Evolutionary conservation across 305 asterid genomes (phyloP), one percentile per base, ranked within the genome.

Genomic region (Fraxinus sp.): DNA sequence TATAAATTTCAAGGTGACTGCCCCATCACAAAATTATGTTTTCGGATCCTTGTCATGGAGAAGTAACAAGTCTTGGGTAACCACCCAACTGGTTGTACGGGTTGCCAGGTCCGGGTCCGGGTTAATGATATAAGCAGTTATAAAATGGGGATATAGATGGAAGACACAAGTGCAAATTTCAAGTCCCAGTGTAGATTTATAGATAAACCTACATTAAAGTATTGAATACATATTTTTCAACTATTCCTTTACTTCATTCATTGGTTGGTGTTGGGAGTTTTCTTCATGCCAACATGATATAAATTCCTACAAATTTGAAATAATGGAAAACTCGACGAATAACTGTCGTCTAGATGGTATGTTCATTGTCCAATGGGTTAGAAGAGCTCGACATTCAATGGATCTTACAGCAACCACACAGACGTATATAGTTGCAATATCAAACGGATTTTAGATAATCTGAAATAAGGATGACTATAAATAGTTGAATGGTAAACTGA

Each of bases 1-100:
- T 0, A 89, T 95, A 49, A 89, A 78, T 49, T 95, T 95, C 78
- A 92, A 91, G 90, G 92, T 88, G 64, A 84, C 83, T 82, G 92
- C 85, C 43, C 97, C 97, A 0, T 11, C 90, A 8, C 84, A 84
- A 30, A 94, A 91, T 26, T 94, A 94, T 85, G 92, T 89, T 57
- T 95, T 95, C 59, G 99, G 99, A 80, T 94, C 91, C 7, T 87
- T 95, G 85, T 84, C 98, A 43, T 95, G 99, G 99, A 93, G 95
- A 89, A 94, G 82, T 80, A 89, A 79, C 41, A 85, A 49, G 71
- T 80, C 88, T 14, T 82, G 93, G 94, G 95, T 94, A 72, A 89
- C 90, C 74, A 89, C 89, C 26, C 98, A 97, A 11, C 80, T 95
- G 80, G 97, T 94, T 79, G 94, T 90, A 20, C 86, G 95, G 41